These are phyloP conservation scores for Trichoderma sp. DNA, from an alignment of 2,329 filamentous ascomycete species.

Conservation along the genomic window DNA sequence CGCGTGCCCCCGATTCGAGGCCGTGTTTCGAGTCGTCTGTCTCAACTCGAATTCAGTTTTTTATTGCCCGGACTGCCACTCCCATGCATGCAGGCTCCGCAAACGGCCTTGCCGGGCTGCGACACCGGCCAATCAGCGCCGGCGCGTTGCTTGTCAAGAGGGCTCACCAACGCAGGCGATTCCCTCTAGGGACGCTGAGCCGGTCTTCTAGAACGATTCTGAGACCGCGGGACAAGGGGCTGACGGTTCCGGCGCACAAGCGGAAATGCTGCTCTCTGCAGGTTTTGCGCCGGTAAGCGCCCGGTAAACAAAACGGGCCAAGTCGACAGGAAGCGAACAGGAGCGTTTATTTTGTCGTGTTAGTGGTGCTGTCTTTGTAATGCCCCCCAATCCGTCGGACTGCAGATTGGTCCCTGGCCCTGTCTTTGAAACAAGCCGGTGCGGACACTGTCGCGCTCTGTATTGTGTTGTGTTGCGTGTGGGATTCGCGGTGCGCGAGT, in stretches of 20 bases:
- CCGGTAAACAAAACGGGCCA: slow-evolving; percentile 4
- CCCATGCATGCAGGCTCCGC: background rate
- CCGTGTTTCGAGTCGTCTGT: background rate
- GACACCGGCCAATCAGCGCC: background rate
- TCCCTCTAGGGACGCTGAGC: slow-evolving; percentile 5
- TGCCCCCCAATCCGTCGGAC: background rate
- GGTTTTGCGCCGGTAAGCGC: slow-evolving; percentile 8
- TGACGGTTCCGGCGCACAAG: slow-evolving; percentile 22
- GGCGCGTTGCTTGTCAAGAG: background rate
- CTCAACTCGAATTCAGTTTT: background rate
- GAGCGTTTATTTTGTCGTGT: background rate
- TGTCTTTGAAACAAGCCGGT: background rate
- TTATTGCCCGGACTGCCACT: background rate
- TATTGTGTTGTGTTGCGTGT: background rate
- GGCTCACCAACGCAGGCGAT: slow-evolving; percentile 7
- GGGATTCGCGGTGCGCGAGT: background rate
- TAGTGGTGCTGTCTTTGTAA: background rate
- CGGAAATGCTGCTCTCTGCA: background rate
- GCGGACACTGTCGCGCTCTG: background rate
- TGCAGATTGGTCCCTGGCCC: background rate
- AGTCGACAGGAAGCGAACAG: background rate
- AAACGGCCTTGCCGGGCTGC: slow-evolving; percentile 4
- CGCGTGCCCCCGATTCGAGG: background rate
- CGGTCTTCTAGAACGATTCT: slow-evolving; percentile 33
- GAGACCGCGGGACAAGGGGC: slow-evolving; percentile 28